phyloP scores from a whole-genome alignment of 257 asterid species.

The Nicotiana paniculata region DNA sequence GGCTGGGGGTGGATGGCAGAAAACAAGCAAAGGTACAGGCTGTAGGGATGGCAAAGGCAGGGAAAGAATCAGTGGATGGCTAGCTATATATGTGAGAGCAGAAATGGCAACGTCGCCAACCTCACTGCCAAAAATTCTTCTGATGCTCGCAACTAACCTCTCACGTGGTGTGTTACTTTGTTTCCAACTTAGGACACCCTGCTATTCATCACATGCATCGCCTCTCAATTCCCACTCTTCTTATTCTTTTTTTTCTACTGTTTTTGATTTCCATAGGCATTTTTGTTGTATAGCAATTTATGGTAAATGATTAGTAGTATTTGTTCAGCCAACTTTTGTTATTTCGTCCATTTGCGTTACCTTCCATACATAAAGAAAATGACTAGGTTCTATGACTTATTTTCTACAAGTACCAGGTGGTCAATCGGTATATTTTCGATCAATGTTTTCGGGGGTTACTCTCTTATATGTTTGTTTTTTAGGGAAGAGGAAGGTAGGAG shows the following conservation, averaged over 20 bases:
- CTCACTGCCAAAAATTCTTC: conserved; percentile 7
- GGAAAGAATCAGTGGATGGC: neutral
- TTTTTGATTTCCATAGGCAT: neutral
- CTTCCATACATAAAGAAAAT: neutral
- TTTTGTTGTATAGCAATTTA: neutral
- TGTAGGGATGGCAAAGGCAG: conserved; percentile 19
- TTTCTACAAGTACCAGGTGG: neutral
- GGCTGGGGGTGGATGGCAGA: conserved; percentile 4
- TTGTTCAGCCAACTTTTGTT: neutral
- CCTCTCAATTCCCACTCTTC: neutral
- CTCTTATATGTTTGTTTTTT: too few relatives aligned
- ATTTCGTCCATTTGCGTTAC: neutral
- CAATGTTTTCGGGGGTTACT: too few relatives aligned
- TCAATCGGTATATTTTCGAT: too few relatives aligned
- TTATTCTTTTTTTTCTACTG: neutral
- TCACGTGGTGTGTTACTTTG: conserved; percentile 13
- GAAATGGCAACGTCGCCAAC: conserved; percentile 1
- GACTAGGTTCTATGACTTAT: neutral
- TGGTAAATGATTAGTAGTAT: neutral
- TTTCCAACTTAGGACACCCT: conserved; percentile 10
- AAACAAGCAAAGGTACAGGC: conserved; percentile 12
- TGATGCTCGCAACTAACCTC: neutral
- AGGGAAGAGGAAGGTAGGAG: too few relatives aligned
- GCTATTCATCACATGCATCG: conserved; percentile 6
- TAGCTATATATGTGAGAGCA: neutral